phyloP scores from a whole-genome alignment of 225 moss, liverwort and hornwort genomes.

The Climacium dendroides region DNA sequence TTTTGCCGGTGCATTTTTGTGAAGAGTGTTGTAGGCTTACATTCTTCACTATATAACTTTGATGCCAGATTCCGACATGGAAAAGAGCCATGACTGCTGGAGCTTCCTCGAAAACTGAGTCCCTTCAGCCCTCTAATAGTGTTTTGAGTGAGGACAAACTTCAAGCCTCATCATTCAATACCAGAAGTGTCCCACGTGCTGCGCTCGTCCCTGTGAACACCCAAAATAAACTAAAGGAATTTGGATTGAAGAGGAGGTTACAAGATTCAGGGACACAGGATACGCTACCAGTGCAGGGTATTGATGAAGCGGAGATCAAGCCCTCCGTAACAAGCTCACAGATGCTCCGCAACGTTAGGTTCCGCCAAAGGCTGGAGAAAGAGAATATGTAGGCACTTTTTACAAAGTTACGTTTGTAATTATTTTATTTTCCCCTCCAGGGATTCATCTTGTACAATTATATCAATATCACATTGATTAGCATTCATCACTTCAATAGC shows the following conservation, averaged over 20 bases:
- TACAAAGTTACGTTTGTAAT: background rate
- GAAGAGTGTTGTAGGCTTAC: background rate
- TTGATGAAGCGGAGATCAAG: conserved; percentile 1
- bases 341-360: conserved; percentile 11
- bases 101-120: conserved; percentile 1
- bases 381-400: conserved; percentile 21
- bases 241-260: conserved; percentile 23
- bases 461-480: conserved; percentile 10
- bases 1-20: background rate
- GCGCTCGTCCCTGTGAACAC: conserved; percentile 32
- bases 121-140: background rate
- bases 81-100: conserved; percentile 20
- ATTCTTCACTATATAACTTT: background rate
- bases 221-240: conserved; percentile 12
- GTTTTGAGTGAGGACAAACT: conserved; percentile 2
- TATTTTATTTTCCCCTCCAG: background rate
- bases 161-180: conserved; percentile 2
- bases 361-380: conserved; percentile 20
- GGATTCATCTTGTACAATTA: conserved; percentile 9
- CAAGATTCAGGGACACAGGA: conserved; percentile 18
- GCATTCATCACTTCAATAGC: background rate
- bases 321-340: conserved; percentile 1
- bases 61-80: conserved; percentile 30
- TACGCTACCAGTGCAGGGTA: background rate
- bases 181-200: conserved; percentile 15